phyloP scores from a whole-genome alignment of 441 rosid species.

The Euphorbia corollata region DNA sequence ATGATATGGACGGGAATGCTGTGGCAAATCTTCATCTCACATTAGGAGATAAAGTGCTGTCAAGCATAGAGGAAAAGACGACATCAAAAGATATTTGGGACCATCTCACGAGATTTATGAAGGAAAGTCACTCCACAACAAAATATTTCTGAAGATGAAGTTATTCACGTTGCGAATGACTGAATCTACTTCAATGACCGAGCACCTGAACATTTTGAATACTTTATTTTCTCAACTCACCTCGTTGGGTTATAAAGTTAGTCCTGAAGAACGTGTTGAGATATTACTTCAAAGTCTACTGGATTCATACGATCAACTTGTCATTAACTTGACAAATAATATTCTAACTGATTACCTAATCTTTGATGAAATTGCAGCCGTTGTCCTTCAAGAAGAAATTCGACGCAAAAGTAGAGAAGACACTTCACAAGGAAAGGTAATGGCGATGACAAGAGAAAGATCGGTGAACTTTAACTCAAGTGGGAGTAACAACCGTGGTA shows the following conservation, averaged over 20 bases:
- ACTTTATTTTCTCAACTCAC: constrained; percentile 1
- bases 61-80: not conserved
- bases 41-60: not conserved
- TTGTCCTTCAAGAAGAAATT: not conserved
- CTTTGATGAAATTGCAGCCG: not conserved
- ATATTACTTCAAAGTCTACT: not conserved
- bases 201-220: not conserved
- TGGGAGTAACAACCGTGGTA: not conserved
- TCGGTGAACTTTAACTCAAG: not conserved
- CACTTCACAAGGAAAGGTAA: not conserved
- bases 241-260: not conserved
- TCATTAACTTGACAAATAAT: not conserved
- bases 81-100: not conserved
- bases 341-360: not conserved
- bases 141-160: not conserved
- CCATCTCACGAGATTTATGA: not conserved
- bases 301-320: not conserved
- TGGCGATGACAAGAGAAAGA: not conserved
- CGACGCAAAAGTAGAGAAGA: not conserved
- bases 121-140: not conserved
- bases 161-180: not conserved
- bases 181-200: not conserved
- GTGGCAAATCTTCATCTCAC: not conserved
- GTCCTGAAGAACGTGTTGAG: not conserved
- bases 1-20: not conserved